phyloP scores from a whole-genome alignment of 805 yeast genomes.

The Nakazawaea siamensis region DNA sequence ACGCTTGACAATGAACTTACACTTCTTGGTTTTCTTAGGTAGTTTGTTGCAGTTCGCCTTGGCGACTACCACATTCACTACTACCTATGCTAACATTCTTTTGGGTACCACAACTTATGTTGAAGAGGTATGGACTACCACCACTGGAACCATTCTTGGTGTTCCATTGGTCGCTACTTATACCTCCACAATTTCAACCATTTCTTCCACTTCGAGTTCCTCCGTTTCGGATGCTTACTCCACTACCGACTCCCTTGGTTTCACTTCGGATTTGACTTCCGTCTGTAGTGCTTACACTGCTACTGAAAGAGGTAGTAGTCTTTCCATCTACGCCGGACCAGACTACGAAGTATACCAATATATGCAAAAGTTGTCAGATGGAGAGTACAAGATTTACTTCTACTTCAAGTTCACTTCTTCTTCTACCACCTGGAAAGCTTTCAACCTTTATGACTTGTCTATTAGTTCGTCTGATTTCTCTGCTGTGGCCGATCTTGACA shows the following conservation, averaged over 20 bases:
- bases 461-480: background rate
- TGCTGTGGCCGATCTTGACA: conserved; percentile 1
- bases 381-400: conserved; percentile 1
- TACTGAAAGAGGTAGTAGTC: conserved; percentile 1
- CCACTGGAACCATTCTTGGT: background rate
- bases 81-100: background rate
- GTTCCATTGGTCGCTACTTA: background rate
- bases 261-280: background rate
- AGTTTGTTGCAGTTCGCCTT: background rate
- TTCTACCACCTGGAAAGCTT: background rate
- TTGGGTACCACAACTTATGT: background rate
- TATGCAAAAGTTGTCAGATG: background rate
- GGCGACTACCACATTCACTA: background rate
- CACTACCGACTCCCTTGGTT: background rate
- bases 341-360: conserved; percentile 1
- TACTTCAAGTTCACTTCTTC: conserved; percentile 1
- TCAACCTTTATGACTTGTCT: conserved; percentile 3
- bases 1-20: too few relatives aligned
- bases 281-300: conserved; percentile 1
- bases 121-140: background rate
- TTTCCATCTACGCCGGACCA: conserved; percentile 3
- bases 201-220: background rate
- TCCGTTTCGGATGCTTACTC: background rate
- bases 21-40: too few relatives aligned
- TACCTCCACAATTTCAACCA: background rate